Evolutionary conservation across 2,329 filamentous ascomycete species (phyloP).

Genomic region (Paecilomyces formosus): DNA sequence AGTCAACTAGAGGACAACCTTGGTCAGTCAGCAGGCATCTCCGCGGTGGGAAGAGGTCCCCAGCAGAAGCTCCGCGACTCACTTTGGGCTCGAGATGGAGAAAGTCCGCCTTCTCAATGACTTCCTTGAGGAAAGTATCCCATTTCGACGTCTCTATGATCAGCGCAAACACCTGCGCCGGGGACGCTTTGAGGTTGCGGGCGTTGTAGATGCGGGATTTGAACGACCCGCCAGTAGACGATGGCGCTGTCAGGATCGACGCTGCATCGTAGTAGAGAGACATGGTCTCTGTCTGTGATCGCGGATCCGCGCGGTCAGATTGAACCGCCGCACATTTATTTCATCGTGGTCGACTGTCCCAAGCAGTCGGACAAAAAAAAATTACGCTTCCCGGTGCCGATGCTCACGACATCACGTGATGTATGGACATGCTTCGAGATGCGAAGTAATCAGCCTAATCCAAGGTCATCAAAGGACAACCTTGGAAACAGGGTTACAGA

Average conservation of each 20-base stretch:
- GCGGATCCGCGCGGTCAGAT: not conserved
- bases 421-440: too few relatives aligned
- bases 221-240: conserved; percentile 68
- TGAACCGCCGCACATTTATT: not conserved
- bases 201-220: conserved; percentile 74
- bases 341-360: not conserved
- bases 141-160: conserved; percentile 85
- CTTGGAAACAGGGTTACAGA: too few relatives aligned
- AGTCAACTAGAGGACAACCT: conserved; percentile 55
- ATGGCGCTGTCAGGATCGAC: conserved; percentile 57
- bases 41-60: conserved; percentile 1
- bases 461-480: too few relatives aligned
- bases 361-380: not conserved
- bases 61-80: conserved; percentile 12
- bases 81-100: conserved; percentile 81
- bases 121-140: conserved; percentile 76
- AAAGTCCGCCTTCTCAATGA: conserved; percentile 74
- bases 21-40: conserved; percentile 29
- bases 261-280: conserved; percentile 93
- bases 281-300: conserved; percentile 48
- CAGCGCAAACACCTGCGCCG: conserved; percentile 78
- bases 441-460: too few relatives aligned
- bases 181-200: conserved; percentile 68
- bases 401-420: too few relatives aligned
- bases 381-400: not conserved